Percentiles rank a stretch among this genome's conserved stretches.
phyloP scores from a whole-genome alignment of 2,329 filamentous ascomycete species.

The Parascedosporium putredinis region DNA sequence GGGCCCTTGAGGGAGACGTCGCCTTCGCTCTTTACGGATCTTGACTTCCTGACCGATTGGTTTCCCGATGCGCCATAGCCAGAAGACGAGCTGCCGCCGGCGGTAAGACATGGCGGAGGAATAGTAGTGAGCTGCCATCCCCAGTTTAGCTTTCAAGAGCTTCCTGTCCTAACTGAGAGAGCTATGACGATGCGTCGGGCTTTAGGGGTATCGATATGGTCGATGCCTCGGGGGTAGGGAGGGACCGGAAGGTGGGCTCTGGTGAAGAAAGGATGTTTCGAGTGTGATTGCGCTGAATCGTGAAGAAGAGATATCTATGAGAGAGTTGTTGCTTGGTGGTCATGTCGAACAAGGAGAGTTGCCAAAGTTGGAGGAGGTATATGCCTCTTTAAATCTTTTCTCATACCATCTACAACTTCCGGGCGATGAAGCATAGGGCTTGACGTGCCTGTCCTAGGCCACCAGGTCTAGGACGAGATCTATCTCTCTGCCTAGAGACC shows the following conservation, averaged over 20 bases:
- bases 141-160: not conserved
- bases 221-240: not conserved
- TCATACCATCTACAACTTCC: not conserved
- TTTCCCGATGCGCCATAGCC: slow-evolving; percentile 11
- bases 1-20: slow-evolving; percentile 31
- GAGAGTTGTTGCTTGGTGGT: not conserved
- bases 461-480: not conserved
- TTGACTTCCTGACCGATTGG: slow-evolving; percentile 20
- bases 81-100: slow-evolving; percentile 14
- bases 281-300: not conserved
- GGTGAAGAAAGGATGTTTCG: not conserved
- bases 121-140: not conserved
- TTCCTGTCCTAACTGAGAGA: too few species aligned
- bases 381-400: not conserved
- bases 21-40: slow-evolving; percentile 31
- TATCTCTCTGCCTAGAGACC: not conserved
- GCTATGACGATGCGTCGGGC: too few species aligned
- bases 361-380: not conserved
- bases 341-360: not conserved
- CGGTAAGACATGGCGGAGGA: slow-evolving; percentile 5
- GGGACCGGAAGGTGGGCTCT: not conserved
- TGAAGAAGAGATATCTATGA: not conserved
- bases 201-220: too few species aligned
- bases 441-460: not conserved
- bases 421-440: not conserved